These are phyloP conservation scores for Canna indica DNA, from an alignment of 176 grass and related monocot species.

Conservation along the genomic window DNA sequence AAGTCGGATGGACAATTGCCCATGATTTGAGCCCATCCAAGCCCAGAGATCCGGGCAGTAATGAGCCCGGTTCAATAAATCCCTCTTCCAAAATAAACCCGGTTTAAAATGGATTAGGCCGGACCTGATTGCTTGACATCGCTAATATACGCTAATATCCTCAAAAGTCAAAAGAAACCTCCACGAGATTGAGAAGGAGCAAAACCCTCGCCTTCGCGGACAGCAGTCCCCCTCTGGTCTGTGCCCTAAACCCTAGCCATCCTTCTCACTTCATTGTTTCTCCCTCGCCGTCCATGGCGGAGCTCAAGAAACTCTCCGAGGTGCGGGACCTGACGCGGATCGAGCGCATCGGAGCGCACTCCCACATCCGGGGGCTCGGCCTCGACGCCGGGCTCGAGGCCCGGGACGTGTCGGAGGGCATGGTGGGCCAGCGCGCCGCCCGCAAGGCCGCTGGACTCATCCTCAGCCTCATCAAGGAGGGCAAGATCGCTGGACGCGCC, in stretches of 20 bases:
- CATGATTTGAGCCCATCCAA: too few species aligned
- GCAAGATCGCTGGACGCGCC: conserved; percentile 71
- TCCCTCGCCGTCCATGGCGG: conserved; percentile 44
- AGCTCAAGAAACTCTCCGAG: conserved; percentile 78
- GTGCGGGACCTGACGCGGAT: conserved; percentile 86
- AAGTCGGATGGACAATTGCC: too few species aligned
- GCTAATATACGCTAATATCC: too few species aligned
- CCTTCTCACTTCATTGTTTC: not conserved
- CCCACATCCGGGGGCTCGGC: conserved; percentile 91
- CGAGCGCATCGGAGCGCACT: conserved; percentile 91
- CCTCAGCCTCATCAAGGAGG: conserved; percentile 77
- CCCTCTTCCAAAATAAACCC: too few species aligned
- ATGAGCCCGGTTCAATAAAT: too few species aligned
- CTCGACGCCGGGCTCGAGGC: conserved; percentile 82
- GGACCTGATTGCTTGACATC: too few species aligned
- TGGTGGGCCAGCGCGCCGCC: conserved; percentile 89
- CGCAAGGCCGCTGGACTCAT: conserved; percentile 70
- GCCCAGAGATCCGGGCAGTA: too few species aligned
- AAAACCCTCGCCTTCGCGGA: too few species aligned
- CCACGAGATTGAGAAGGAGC: too few species aligned
- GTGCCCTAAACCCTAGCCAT: not conserved
- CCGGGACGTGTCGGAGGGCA: conserved; percentile 72
- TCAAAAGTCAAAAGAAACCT: too few species aligned
- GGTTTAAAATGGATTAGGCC: too few species aligned
- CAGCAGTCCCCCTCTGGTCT: too few species aligned